Base-by-base conservation (phyloP, 495 filamentous ascomycete species). In the Lasiosphaeris hirsuta region DNA sequence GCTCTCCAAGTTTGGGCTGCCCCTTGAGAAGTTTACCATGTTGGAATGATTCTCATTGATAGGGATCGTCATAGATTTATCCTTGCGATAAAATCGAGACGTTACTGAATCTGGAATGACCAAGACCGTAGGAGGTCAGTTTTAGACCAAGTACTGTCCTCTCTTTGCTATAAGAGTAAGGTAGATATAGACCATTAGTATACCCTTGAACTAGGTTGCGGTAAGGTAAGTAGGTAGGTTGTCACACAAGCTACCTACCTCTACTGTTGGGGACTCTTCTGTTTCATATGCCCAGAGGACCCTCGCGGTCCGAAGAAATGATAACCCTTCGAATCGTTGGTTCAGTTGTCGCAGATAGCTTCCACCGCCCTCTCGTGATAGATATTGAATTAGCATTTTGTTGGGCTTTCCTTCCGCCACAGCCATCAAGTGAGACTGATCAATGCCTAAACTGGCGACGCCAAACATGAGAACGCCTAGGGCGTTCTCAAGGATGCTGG, bases 401-500 rank as follows among this genome's bases (percentile, higher is more conserved):
- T 42, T 45, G 0, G 56, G 36, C 2, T 30, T 10, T 6, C 54
- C 59, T 42, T 61, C 52, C 10, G 63, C 63, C 36, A 70, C 54
- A 8, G 33, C 11, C 60, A 58, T 4, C 17, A 52, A 8, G 65
- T 60, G 48, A 51, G 58, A 1, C 37, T 40, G 17, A 40, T 42
- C 51, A 62, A 72, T 71, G 51, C 68, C 68, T 10, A 53, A 36
- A 41, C 57, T 69, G 3, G 70, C 68, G 2, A 71, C 68, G 19
- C 70, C 70, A 50, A 72, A 71, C 33, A 72, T 65, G 11, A 72
- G 51, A 17, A 59, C 68, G 9, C 70, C 70, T 49, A 45, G 59
- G 13, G 65, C 45, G 0, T 37, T 38, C 10, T 54, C 19, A 2
- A 59, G 54, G 13, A 62, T n/a, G n/a, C n/a, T n/a, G n/a, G n/a